Evolutionary conservation across 2,329 filamentous ascomycete species (phyloP), one percentile per base, ranked within the genome.

Genomic region (Exophiala aquamarina): DNA sequence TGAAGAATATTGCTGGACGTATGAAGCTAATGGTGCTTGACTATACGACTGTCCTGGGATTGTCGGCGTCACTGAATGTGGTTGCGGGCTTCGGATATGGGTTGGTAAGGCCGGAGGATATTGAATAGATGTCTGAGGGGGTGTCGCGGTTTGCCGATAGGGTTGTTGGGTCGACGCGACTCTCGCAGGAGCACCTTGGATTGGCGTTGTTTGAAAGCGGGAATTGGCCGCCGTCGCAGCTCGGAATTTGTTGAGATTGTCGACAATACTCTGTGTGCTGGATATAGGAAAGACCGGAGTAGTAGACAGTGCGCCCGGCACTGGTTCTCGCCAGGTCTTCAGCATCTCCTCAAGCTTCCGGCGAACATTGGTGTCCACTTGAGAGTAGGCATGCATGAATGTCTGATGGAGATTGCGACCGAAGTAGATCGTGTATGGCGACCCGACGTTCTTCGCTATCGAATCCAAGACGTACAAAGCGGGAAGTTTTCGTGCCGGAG

Each of bases 391-490:
- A 61, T 94, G 89, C 90, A 97, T 96, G 65, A 95, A 98, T 3
- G 89, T 97, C 59, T 85, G 82, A 70, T 92, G 97, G 31, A 98
- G 81, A 63, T 92, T 92, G 32, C 89, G 85, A 42, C 91, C 89
- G 56, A 98, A 87, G 67, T 95, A 97, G 10, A 97, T 78, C 0
- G 92, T 97, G 69, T 98, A 98, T 6, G 93, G 93, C 1, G 92
- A 96, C 52, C 93, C 93, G 53, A 98, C 90, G 74, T 98, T 97
- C 71, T 98, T 98, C 65, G 95, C 91, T 52, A 98, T 92, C 13
- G 92, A 97, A 71, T 98, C 93, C 63, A 98, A 84, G 57, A 98
- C 89, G 70, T 97, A 98, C 20, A 98, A 78, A n/a, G 93, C 89
- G 14, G 93, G 91, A 2, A 98, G 76, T 65, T 97, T 98, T 68